Evolutionary conservation across 2,329 filamentous ascomycete species (phyloP).

Genomic region (Penicillium sp.): DNA sequence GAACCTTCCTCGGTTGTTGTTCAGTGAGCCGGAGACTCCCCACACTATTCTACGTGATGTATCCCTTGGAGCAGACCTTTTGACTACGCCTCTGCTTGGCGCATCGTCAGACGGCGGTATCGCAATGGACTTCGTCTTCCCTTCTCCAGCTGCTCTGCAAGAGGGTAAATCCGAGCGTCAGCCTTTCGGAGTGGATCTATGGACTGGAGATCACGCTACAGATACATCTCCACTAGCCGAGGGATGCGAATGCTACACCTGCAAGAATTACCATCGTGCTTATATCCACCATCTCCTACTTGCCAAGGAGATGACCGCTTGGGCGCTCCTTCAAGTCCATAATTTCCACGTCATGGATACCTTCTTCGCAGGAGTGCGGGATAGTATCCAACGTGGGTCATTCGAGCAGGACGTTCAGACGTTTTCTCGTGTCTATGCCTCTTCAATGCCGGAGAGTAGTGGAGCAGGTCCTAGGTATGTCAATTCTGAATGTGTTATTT

Average conservation of each 20-base stretch:
- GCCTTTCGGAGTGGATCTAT: slow-evolving; percentile 75
- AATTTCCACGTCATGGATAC: slow-evolving; percentile 71
- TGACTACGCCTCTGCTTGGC: slow-evolving; percentile 73
- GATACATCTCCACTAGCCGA: slow-evolving; percentile 61
- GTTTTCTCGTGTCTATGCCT: slow-evolving; percentile 69
- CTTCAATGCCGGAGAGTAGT: slow-evolving; percentile 68
- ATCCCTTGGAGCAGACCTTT: slow-evolving; percentile 72
- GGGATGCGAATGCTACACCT: slow-evolving; percentile 77
- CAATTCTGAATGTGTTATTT: background rate
- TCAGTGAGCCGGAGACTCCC: slow-evolving; percentile 68
- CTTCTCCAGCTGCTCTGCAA: slow-evolving; percentile 37
- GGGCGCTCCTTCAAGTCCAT: slow-evolving; percentile 88
- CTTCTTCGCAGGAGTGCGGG: slow-evolving; percentile 72
- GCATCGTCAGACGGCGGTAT: slow-evolving; percentile 78
- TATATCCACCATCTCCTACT: slow-evolving; percentile 83
- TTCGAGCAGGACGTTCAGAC: slow-evolving; percentile 54
- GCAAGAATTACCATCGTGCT: slow-evolving; percentile 77
- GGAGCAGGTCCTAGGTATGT: slow-evolving; percentile 70
- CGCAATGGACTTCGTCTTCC: slow-evolving; percentile 76
- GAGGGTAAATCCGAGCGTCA: slow-evolving; percentile 17
- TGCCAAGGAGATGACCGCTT: slow-evolving; percentile 95
- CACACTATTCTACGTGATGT: slow-evolving; percentile 76
- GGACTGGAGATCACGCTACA: slow-evolving; percentile 60
- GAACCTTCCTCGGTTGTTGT: slow-evolving; percentile 68
- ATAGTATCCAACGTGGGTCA: slow-evolving; percentile 57